Conservation (phyloP, 495 filamentous ascomycete genomes). For the Penicillium macrosclerotiorum region DNA sequence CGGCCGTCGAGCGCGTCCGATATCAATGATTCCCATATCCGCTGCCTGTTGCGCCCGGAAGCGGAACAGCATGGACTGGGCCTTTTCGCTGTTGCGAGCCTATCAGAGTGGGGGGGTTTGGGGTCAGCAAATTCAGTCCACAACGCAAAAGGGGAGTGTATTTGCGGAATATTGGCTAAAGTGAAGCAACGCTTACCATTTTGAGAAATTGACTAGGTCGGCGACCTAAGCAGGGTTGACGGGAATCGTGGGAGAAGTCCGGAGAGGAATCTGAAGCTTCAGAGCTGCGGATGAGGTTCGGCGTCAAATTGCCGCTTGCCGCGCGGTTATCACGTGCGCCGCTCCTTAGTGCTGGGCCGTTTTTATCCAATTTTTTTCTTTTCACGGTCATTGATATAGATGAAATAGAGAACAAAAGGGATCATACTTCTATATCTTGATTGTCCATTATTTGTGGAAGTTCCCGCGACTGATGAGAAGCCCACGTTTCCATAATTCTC, state of each 20-base stretch:
- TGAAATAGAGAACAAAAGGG: too few relatives aligned
- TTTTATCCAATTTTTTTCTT: not conserved
- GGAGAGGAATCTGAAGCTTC: slow-evolving; percentile 23
- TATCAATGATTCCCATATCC: slow-evolving; percentile 92
- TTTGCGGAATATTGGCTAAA: not conserved
- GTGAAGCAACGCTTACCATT: slow-evolving; percentile 28
- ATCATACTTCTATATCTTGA: too few relatives aligned
- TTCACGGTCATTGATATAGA: not conserved
- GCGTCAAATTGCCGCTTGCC: slow-evolving; percentile 23
- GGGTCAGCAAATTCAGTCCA: slow-evolving; percentile 20
- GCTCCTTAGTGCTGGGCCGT: too few relatives aligned
- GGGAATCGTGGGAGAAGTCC: slow-evolving; percentile 24
- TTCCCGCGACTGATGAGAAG: too few relatives aligned
- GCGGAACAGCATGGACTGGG: slow-evolving; percentile 99
- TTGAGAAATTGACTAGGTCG: slow-evolving; percentile 21
- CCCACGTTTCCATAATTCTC: too few relatives aligned
- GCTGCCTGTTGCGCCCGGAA: slow-evolving; percentile 98
- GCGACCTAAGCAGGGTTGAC: slow-evolving; percentile 12
- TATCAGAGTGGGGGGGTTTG: slow-evolving; percentile 29
- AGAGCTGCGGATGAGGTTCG: slow-evolving; percentile 25
- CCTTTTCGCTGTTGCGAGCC: slow-evolving; percentile 92
- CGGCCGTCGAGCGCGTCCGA: slow-evolving; percentile 83
- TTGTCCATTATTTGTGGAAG: too few relatives aligned
- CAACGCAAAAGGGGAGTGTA: not conserved
- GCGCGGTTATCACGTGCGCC: slow-evolving; percentile 25